Evolutionary conservation across 306 rosid genomes (phyloP).

Genomic region (Calophaca sinica): DNA sequence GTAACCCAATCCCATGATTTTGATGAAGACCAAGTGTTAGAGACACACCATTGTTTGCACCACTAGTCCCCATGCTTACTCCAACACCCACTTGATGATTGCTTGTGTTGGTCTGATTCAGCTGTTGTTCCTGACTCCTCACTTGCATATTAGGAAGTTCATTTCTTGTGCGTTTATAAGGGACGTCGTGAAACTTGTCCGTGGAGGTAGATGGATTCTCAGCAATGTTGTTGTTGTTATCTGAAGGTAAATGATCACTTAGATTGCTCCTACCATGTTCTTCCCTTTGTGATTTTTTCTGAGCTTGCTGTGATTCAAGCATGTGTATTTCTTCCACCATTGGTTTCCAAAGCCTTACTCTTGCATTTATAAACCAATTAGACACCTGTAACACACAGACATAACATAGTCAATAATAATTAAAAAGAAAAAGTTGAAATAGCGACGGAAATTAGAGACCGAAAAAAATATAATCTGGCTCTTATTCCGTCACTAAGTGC

Average conservation of each 20-base stretch:
- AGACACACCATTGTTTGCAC: constrained; percentile 61
- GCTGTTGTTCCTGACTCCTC: constrained; percentile 45
- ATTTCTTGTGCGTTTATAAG: constrained; percentile 53
- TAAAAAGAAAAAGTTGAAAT: too few species aligned
- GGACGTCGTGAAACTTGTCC: constrained; percentile 47
- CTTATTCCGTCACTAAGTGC: too few species aligned
- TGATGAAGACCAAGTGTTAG: constrained; percentile 89
- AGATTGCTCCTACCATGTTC: constrained; percentile 45
- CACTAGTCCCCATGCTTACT: constrained; percentile 49
- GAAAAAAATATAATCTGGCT: too few species aligned
- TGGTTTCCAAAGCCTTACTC: constrained; percentile 97
- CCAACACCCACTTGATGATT: constrained; percentile 56
- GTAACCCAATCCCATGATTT: constrained; percentile 66
- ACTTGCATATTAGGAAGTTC: constrained; percentile 49
- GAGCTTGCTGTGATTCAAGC: constrained; percentile 77
- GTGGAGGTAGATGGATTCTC: constrained; percentile 67
- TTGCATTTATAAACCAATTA: constrained; percentile 95
- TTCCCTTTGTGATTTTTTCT: constrained; percentile 56
- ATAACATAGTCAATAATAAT: not conserved
- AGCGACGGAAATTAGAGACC: too few species aligned
- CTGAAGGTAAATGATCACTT: constrained; percentile 56
- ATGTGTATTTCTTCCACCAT: constrained; percentile 93
- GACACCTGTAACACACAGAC: constrained; percentile 62
- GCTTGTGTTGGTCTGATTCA: constrained; percentile 43
- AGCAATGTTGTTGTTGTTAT: constrained; percentile 41